Evolutionary conservation across 2,329 filamentous ascomycete genomes (phyloP), one percentile per base, ranked within the genome.

Genomic region (Madurella mycetomatis): DNA sequence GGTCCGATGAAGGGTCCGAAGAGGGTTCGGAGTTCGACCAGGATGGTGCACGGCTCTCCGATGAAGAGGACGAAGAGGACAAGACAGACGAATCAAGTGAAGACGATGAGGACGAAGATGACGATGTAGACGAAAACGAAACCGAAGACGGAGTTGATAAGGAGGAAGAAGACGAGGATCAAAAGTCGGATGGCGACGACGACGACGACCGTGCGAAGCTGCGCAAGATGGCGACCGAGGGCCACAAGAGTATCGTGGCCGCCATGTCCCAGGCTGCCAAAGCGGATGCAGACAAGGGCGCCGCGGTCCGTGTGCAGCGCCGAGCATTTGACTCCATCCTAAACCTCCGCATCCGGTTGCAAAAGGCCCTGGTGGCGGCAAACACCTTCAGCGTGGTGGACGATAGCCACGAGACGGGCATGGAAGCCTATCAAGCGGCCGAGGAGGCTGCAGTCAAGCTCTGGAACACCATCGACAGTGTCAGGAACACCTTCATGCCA

Each of bases 331-430:
- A 97, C 63, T 83, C 88, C 0, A 81, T 97, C 1, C 80, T 99
- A 32, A 95, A 96, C 72, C 82, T 91, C 13, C 85, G 94, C 17
- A 96, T 99, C 66, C 88, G 92, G 57, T 74, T 99, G 16, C 95
- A 99, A 70, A 97, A 96, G 70, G 90, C 89, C 1, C 73, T 99
- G 13, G 81, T 94, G 15, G 86, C 88, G 0, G 82, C 86, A 25
- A 96, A 96, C 69, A 87, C 90, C 1, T 76, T 95, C 41, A 70
- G 79, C 15, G 67, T 74, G 1, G 62, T 79, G 13, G 70, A 77
- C 2, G 62, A 66, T 5, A 67, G 65, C 68, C 53, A 65, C 59
- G 59, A 69, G 2, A 66, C 74, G 41, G 71, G 72, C 34, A 67
- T 71, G 13, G 73, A 80, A 67, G 85, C 72, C 65, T 95, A 77